Evolutionary conservation across 2,329 filamentous ascomycete genomes (phyloP), one percentile per base, ranked within the genome.

Genomic region (Helotiales sp.): DNA sequence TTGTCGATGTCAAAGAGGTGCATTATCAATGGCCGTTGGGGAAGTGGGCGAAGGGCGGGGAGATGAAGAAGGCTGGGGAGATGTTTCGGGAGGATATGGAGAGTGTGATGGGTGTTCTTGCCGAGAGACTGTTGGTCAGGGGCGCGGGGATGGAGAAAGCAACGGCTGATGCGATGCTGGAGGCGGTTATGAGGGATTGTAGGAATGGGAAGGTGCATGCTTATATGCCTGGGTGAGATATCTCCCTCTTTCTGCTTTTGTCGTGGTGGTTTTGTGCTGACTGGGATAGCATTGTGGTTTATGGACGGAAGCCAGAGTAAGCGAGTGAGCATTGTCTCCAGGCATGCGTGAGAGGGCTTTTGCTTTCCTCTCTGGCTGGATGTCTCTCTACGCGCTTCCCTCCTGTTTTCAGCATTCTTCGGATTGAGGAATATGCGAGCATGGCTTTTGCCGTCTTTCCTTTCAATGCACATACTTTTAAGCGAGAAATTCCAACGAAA

Each of bases 21-120:
- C 65, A 65, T 11, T 66, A 71, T 49, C 69, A 70, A 43, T 70
- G 77, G 63, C 77, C 77, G 6, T 63, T 76, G 2, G 73, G 74
- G 2, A 67, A 72, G 2, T 78, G 77, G 77, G 66, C 75, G 3
- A 69, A 65, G 34, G 74, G 76, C 55, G 59, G 58, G 4, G 63
- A 66, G 17, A 57, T 74, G n/a, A 76, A 74, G 34, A 70, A 40
- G 20, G 26, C 64, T 10, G 67, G 67, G 7, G 37, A 49, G 50
- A 67, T 50, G 58, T 60, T 66, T 34, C 34, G 50, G 13, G 58
- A 61, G n/a, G 64, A 66, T 62, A 49, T 66, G 57, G 58, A 66
- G 26, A 57, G 32, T 22, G n/a, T 61, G 47, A 28, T 60, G n/a
- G 58, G 24, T 5, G 57, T 54, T n/a, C 37, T 64, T 28, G 62